Base-by-base conservation (phyloP, 352 stramenopile genomes). In the Phytophthora podocarpi region DNA sequence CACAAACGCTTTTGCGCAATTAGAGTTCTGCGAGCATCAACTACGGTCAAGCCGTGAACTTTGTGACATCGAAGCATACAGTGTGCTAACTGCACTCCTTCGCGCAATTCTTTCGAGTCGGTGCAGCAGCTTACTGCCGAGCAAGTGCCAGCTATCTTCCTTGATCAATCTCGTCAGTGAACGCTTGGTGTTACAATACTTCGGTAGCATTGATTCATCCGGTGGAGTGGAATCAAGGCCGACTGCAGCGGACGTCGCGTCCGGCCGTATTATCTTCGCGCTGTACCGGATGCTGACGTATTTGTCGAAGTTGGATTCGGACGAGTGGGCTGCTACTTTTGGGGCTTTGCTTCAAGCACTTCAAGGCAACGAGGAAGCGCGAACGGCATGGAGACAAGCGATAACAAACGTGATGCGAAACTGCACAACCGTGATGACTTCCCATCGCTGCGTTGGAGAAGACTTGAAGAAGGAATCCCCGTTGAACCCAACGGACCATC, bases 141-240 rank as follows among this genome's bases (percentile, higher is more conserved):
- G 37, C 20, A 37, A 51, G 20, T 65, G 31, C 13, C 53, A 18
- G 26, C 21, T 59, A 2, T 69, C 65, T 32, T 59, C 71, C 15
- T 31, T 76, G 23, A 16, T 78, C 30, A 67, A 68, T 39, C 30
- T 82, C 18, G 4, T 56, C 10, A 70, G 58, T 50, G 76, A 85
- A 34, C 54, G 42, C 1, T 59, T 82, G 10, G 56, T 74, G 13
- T 40, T 71, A 9, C 21, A 36, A 4, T 82, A 74, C 37, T 9
- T 81, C 36, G 20, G 43, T 6, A 62, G 55, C 27, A 55, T 46
- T 31, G 40, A 48, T 15, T 52, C 45, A 26, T 28, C 11, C 23
- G 27, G n/a, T 20, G 49, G 16, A 37, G 24, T 18, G 31, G 31
- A 65, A 36, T 18, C 13, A 16, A 45, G 21, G 21, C 53, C 63